Evolutionary conservation across 2,329 filamentous ascomycete genomes (phyloP), one percentile per base, ranked within the genome.

Genomic region (Diaporthe sp.): DNA sequence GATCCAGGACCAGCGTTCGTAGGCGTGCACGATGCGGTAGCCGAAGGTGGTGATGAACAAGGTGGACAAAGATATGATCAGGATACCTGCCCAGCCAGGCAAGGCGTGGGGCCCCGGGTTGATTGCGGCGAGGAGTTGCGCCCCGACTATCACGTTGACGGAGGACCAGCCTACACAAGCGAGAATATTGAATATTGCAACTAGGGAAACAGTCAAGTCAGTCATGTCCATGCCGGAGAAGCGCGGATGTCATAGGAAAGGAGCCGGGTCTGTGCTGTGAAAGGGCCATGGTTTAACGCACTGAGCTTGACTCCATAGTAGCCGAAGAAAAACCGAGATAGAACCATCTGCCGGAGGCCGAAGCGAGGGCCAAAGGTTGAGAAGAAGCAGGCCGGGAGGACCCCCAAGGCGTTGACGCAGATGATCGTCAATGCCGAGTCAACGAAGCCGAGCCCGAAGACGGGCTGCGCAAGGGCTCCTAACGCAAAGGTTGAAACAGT

Each of bases 71-170:
- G 93, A 90, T 78, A 96, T 94, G 77, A 96, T 90, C 53, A 96
- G 84, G 77, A 97, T 93, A 28, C 94, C 94, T 1, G 93, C 94
- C 81, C 88, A 93, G 61, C 94, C 93, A 9, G 93, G 93, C 78
- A 96, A 91, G 68, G 89, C 83, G 61, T 83, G 81, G 10, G 57
- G 3, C 47, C 65, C 65, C 13, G 75, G 75, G 81, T 95, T 95
- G 61, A 96, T 92, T 0, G 94, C 92, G 74, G 94, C 88, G 79
- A 97, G 88, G 9, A 96, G 88, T 82, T 96, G 93, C 0, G 94
- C 93, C 25, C 94, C 94, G 22, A 96, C 94, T 77, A 97, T 95
- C 73, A 91, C 90, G 81, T 97, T 96, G 78, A 95, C 92, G 0
- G 92, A 88, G 6, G 92, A 92, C 92, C 94, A 96, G 68, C 94